Conservation (phyloP, 2,329 filamentous ascomycete species). For the Ascocoryne sarcoides region DNA sequence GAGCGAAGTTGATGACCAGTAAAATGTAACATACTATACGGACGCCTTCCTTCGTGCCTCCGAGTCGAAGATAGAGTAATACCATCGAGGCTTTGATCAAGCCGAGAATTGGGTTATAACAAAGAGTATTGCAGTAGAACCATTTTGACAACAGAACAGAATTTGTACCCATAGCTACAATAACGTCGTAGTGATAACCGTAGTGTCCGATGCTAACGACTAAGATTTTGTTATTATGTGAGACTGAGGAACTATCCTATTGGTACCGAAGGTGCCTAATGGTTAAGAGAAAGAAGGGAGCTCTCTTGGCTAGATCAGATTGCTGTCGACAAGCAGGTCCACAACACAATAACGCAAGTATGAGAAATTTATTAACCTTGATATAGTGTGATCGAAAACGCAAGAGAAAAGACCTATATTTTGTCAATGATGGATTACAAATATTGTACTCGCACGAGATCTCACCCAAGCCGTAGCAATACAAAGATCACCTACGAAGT, state of each 20-base stretch:
- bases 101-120: constrained; percentile 39
- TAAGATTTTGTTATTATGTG: constrained; percentile 9
- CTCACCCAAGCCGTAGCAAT: constrained; percentile 12
- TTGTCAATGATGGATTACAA: background rate
- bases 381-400: constrained; percentile 3
- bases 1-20: constrained; percentile 4
- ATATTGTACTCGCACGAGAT: background rate
- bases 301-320: no score
- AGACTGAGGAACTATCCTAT: background rate
- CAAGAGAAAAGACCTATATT: background rate
- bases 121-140: constrained; percentile 27
- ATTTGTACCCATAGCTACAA: constrained; percentile 16
- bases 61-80: constrained; percentile 36
- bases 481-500: constrained; percentile 10
- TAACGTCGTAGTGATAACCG: constrained; percentile 13
- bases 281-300: no score
- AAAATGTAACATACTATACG: constrained; percentile 4
- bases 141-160: constrained; percentile 1
- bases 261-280: no score
- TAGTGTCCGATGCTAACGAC: constrained; percentile 7
- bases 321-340: no score
- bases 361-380: constrained; percentile 6
- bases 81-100: constrained; percentile 39
- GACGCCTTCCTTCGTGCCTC: constrained; percentile 23
- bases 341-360: no score